Evolutionary conservation across 768 basidiomycete genomes (phyloP).

Genomic region (Amanita jacksonii): DNA sequence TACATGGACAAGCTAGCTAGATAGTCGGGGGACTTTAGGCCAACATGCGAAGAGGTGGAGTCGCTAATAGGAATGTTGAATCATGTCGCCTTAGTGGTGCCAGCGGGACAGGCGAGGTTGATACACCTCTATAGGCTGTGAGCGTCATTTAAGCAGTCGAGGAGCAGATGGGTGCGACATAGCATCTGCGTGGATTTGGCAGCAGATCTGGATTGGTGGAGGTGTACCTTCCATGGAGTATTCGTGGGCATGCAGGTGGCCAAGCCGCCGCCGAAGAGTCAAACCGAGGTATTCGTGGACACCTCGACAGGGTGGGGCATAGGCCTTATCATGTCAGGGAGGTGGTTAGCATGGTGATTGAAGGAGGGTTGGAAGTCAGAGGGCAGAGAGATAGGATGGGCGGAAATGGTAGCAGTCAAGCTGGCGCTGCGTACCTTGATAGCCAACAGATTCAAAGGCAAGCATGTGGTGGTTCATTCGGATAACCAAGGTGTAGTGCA

Average conservation of each 20-base stretch:
- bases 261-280: slow-evolving; percentile 9
- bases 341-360: slow-evolving; percentile 28
- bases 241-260: slow-evolving; percentile 12
- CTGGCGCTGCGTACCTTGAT: slow-evolving; percentile 21
- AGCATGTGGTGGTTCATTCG: slow-evolving; percentile 22
- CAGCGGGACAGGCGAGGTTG: no score
- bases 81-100: no score
- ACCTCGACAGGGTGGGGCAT: slow-evolving; percentile 29
- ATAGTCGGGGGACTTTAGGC: no score
- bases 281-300: slow-evolving; percentile 21
- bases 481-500: slow-evolving; percentile 27
- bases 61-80: no score
- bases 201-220: slow-evolving; percentile 18
- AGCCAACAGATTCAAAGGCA: slow-evolving; percentile 11
- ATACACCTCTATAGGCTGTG: no score
- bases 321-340: slow-evolving; percentile 20
- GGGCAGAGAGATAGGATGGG: slow-evolving; percentile 29
- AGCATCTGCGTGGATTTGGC: no score
- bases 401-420: slow-evolving; percentile 31
- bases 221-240: background rate
- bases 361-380: slow-evolving; percentile 16
- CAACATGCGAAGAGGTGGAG: no score
- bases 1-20: no score
- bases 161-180: no score
- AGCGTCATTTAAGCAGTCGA: no score